phyloP scores from a whole-genome alignment of 148 eudicot species.

The Cornus florida region DNA sequence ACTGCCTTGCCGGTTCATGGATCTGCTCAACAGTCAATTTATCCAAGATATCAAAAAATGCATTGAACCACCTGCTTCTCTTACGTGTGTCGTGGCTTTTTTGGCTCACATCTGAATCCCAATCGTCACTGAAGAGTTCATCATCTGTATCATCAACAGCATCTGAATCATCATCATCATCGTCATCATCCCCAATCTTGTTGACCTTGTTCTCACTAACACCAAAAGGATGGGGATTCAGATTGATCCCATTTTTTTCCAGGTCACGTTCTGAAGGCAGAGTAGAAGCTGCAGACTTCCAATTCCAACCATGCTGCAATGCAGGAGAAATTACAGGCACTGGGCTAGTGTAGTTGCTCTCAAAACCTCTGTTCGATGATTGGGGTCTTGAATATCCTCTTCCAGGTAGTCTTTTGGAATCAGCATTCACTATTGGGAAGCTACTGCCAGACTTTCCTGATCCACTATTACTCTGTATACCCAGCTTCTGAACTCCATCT shows the following conservation, averaged over 20 bases:
- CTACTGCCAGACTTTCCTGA: conserved; percentile 25
- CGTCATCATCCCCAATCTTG: conserved; percentile 28
- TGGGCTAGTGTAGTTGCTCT: background rate
- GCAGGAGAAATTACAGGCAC: conserved; percentile 33
- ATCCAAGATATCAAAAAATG: conserved; percentile 49
- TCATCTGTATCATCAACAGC: conserved; percentile 51
- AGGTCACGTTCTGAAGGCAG: conserved; percentile 18
- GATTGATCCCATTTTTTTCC: conserved; percentile 1
- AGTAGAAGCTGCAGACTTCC: conserved; percentile 12
- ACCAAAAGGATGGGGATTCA: too few relatives aligned
- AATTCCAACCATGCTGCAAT: conserved; percentile 34
- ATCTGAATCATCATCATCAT: conserved; percentile 32
- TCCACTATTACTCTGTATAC: conserved; percentile 24
- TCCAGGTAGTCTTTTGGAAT: conserved; percentile 27
- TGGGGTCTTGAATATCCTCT: conserved; percentile 23
- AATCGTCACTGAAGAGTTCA: conserved; percentile 48
- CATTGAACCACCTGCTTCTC: conserved; percentile 46
- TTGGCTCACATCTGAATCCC: conserved; percentile 53
- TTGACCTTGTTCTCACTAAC: conserved; percentile 17
- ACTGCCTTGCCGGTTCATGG: conserved; percentile 55
- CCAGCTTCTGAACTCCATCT: conserved; percentile 35
- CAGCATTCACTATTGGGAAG: conserved; percentile 17
- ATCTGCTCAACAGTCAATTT: conserved; percentile 48
- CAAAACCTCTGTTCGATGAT: background rate
- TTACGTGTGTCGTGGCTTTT: conserved; percentile 53